Evolutionary conservation across 2,329 filamentous ascomycete genomes (phyloP).

Genomic region (Fusarium tanahbumbuense): DNA sequence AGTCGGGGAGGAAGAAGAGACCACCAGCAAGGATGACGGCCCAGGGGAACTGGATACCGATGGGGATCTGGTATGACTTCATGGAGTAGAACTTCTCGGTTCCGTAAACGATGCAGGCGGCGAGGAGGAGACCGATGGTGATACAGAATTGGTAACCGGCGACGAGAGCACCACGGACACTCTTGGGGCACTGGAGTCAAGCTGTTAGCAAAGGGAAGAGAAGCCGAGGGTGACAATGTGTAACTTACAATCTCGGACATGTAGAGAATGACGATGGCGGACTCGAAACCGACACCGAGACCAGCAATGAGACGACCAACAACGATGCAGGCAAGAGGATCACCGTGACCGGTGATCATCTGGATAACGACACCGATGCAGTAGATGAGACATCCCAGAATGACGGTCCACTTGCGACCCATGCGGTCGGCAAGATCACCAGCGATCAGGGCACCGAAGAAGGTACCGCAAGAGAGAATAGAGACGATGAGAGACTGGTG

Average conservation of each 20-base stretch:
- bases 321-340: conserved; percentile 37
- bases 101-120: conserved; percentile 36
- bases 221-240: conserved; percentile 75
- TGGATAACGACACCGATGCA: conserved; percentile 68
- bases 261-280: conserved; percentile 42
- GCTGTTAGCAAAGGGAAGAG: conserved; percentile 10
- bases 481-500: conserved; percentile 73
- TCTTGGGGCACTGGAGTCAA: conserved; percentile 33
- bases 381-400: conserved; percentile 78
- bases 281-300: conserved; percentile 41
- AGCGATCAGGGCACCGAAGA: conserved; percentile 81
- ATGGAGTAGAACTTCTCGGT: conserved; percentile 25
- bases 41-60: conserved; percentile 39
- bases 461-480: conserved; percentile 81
- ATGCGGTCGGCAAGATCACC: conserved; percentile 82
- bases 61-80: conserved; percentile 36
- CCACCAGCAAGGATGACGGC: conserved; percentile 37
- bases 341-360: conserved; percentile 39
- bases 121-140: conserved; percentile 39
- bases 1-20: conserved; percentile 40
- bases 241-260: conserved; percentile 42
- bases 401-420: conserved; percentile 78
- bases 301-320: conserved; percentile 41
- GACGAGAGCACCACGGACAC: conserved; percentile 38
- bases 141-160: conserved; percentile 43